phyloP scores from a whole-genome alignment of 2,329 filamentous ascomycete species.

The Fusarium fracticaudum region DNA sequence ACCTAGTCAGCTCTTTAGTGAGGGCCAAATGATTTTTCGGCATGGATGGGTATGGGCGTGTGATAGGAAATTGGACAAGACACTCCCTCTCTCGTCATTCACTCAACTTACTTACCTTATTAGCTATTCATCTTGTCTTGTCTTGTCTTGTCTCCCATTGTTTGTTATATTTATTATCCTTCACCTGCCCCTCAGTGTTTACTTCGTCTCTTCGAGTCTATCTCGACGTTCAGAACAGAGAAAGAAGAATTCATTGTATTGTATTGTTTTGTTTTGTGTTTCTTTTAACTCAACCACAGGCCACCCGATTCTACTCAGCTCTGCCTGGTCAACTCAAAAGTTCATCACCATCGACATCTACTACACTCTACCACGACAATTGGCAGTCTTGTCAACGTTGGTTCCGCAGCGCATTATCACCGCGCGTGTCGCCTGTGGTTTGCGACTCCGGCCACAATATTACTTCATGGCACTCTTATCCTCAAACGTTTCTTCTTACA shows the following conservation, averaged over 20 bases:
- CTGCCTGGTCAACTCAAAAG: neutral
- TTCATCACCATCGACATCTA: neutral
- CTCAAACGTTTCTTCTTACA: neutral
- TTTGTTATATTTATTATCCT: conserved; percentile 40
- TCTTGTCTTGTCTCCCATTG: conserved; percentile 12
- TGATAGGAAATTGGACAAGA: neutral
- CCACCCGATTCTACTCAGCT: neutral
- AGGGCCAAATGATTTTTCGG: neutral
- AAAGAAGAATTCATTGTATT: neutral
- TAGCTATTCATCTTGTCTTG: neutral
- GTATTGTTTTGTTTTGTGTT: neutral
- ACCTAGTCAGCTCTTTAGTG: neutral
- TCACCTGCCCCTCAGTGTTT: conserved; percentile 20
- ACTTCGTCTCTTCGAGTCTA: neutral
- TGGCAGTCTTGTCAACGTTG: neutral
- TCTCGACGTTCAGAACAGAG: neutral
- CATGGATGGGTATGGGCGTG: conserved; percentile 17
- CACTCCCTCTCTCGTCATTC: conserved; percentile 38
- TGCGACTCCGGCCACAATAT: neutral
- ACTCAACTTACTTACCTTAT: neutral
- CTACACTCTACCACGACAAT: neutral
- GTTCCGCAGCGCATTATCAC: neutral
- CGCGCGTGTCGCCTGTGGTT: neutral
- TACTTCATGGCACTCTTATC: neutral
- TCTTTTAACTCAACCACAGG: neutral